Percentiles rank a stretch among this genome's conserved stretches.
These are phyloP conservation scores for Erodium chrysanthum DNA, from an alignment of 441 rosid genomes.

Conservation along the genomic window DNA sequence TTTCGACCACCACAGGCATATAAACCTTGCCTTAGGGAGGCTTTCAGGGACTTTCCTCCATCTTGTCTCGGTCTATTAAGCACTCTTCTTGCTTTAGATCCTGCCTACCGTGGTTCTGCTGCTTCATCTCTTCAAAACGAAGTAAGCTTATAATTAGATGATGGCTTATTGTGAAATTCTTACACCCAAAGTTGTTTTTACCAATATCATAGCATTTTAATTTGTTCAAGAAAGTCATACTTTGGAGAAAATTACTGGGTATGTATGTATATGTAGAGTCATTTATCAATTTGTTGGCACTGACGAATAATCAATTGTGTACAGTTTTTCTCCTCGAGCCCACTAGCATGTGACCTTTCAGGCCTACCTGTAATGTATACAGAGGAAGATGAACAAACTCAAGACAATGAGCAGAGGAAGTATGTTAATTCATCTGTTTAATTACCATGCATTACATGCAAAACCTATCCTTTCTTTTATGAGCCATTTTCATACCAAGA, in stretches of 20 bases:
- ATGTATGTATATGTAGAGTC: too few species aligned
- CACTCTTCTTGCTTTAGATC: constrained; percentile 70
- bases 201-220: not conserved
- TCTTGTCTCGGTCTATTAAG: constrained; percentile 53
- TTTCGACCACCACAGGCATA: constrained; percentile 75
- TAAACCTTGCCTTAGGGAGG: constrained; percentile 54
- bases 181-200: not conserved
- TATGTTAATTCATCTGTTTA: constrained; percentile 18
- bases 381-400: constrained; percentile 32
- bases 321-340: constrained; percentile 48
- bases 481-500: too few species aligned
- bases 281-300: too few species aligned
- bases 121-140: constrained; percentile 57
- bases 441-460: not conserved
- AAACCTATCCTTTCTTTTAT: not conserved
- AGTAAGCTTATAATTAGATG: constrained; percentile 32
- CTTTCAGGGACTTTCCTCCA: constrained; percentile 58
- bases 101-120: constrained; percentile 70
- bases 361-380: constrained; percentile 41
- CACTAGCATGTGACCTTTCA: constrained; percentile 48
- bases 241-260: too few species aligned
- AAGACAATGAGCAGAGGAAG: constrained; percentile 30
- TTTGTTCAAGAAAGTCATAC: not conserved
- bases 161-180: too few species aligned
- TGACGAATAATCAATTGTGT: constrained; percentile 1